phyloP scores from a whole-genome alignment of 2,329 filamentous ascomycete species.

The Colletotrichum tamarilloi region DNA sequence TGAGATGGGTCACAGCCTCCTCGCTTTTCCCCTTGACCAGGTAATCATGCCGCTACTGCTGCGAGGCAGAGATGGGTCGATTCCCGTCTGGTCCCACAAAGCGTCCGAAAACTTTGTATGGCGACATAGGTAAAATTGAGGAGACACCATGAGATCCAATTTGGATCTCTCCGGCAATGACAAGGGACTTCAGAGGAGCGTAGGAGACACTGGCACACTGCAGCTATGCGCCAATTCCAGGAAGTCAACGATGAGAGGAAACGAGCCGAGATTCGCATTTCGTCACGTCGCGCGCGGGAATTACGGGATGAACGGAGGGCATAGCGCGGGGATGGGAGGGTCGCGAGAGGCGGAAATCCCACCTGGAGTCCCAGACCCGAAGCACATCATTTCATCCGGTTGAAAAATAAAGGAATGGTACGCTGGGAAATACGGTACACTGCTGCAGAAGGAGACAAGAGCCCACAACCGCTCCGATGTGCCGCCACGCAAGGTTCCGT shows the following conservation, averaged over 20 bases:
- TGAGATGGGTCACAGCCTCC: background rate
- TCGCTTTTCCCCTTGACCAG: background rate
- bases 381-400: conserved; percentile 15
- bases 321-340: background rate
- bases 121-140: conserved; percentile 27
- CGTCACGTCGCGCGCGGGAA: conserved; percentile 29
- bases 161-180: no score
- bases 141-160: background rate
- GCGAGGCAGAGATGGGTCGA: conserved; percentile 19
- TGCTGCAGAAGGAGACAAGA: conserved; percentile 20
- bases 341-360: conserved; percentile 4
- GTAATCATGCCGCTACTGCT: conserved; percentile 6
- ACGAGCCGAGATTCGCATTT: background rate
- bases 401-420: conserved; percentile 6
- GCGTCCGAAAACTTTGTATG: conserved; percentile 24
- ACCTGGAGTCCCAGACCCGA: background rate
- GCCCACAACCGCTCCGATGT: background rate
- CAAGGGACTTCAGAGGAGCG: no score
- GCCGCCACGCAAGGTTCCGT: conserved; percentile 11
- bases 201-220: background rate
- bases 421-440: background rate
- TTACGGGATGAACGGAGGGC: conserved; percentile 30
- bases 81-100: conserved; percentile 6
- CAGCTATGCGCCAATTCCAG: background rate
- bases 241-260: background rate